phyloP scores from a whole-genome alignment of 2,329 filamentous ascomycete species.

The Fusarium aywerte region DNA sequence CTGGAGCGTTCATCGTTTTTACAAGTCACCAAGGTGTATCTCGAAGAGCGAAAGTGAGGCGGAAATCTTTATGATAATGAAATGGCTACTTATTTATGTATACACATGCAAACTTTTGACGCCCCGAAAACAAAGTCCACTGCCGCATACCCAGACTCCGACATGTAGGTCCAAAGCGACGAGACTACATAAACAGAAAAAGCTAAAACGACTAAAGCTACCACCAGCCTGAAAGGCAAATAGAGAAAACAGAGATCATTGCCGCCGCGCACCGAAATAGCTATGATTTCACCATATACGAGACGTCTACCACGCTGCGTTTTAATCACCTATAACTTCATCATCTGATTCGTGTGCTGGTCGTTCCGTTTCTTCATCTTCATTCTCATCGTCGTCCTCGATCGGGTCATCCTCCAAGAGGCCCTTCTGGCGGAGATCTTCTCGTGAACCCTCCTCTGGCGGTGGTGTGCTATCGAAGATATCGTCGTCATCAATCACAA shows the following conservation, averaged over 20 bases:
- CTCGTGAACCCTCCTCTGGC: conserved; percentile 67
- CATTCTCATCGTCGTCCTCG: conserved; percentile 51
- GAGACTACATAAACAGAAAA: conserved; percentile 37
- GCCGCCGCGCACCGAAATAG: conserved; percentile 21
- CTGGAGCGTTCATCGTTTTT: not conserved
- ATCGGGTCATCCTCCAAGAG: conserved; percentile 63
- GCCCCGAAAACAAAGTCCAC: conserved; percentile 28
- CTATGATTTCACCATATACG: conserved; percentile 25
- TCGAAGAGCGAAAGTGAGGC: conserved; percentile 1
- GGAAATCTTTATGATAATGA: conserved; percentile 12
- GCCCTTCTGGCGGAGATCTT: conserved; percentile 66
- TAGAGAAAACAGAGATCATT: conserved; percentile 23
- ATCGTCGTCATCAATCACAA: conserved; percentile 56
- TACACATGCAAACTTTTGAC: conserved; percentile 33
- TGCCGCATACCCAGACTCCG: conserved; percentile 43
- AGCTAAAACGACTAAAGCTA: conserved; percentile 8
- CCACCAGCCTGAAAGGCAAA: conserved; percentile 10
- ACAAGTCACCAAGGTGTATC: not conserved
- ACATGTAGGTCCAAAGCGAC: conserved; percentile 20
- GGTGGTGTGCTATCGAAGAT: conserved; percentile 61
- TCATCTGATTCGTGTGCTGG: conserved; percentile 56
- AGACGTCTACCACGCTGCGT: conserved; percentile 8
- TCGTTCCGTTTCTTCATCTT: conserved; percentile 46
- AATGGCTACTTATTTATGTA: conserved; percentile 16
- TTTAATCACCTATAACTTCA: conserved; percentile 59